These are phyloP conservation scores for Fusarium chaquense DNA, from an alignment of 2,329 filamentous ascomycete genomes.

Conservation along the genomic window DNA sequence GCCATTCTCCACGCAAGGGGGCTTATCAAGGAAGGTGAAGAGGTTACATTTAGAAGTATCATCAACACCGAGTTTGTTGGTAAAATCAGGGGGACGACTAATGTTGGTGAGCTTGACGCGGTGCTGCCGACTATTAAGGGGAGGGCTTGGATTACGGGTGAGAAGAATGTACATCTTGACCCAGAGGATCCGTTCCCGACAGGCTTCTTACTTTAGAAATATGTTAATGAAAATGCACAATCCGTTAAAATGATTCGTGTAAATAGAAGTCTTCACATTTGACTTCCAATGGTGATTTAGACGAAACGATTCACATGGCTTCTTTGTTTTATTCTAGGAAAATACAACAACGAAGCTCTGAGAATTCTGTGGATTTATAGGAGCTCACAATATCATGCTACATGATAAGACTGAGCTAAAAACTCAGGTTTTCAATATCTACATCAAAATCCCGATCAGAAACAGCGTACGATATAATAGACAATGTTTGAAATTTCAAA, in stretches of 20 bases:
- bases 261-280: fast-evolving
- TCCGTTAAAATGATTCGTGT: fast-evolving
- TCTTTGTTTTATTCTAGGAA: not conserved
- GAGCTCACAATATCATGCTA: not conserved
- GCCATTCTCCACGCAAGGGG: conserved; percentile 13
- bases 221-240: not conserved
- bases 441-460: not conserved
- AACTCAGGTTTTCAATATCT: not conserved
- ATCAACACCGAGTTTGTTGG: conserved; percentile 27
- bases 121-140: conserved; percentile 19
- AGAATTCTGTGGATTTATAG: not conserved
- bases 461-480: not conserved
- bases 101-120: conserved; percentile 15
- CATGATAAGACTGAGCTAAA: fast-evolving
- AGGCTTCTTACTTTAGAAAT: not conserved
- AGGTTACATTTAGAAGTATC: conserved; percentile 16
- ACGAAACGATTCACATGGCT: fast-evolving
- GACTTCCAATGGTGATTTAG: not conserved
- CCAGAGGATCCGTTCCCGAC: conserved; percentile 21
- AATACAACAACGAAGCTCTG: not conserved
- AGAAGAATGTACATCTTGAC: conserved; percentile 25
- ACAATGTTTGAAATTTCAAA: not conserved
- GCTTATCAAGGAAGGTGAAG: conserved; percentile 2
- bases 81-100: not conserved
- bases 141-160: conserved; percentile 19